Percentiles rank a stretch among this genome's conserved stretches.
Evolutionary conservation across 345 rosid genomes (phyloP).

Genomic region (Barbarea vulgaris): DNA sequence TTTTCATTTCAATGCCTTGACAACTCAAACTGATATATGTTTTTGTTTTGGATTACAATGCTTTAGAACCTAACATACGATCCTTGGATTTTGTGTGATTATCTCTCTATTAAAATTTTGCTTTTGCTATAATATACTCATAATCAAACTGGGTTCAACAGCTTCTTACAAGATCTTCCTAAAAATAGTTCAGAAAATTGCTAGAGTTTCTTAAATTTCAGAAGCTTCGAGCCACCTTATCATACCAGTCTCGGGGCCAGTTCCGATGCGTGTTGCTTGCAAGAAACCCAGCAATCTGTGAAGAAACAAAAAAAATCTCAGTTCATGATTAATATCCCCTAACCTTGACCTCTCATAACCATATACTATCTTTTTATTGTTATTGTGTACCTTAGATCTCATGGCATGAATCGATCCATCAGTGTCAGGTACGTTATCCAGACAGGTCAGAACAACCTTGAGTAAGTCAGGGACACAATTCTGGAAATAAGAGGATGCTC

Average conservation of each 20-base stretch:
- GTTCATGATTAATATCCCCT: not conserved
- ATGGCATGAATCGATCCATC: constrained; percentile 82
- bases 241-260: constrained; percentile 85
- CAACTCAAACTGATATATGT: constrained; percentile 31
- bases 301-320: not conserved
- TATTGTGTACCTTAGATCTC: constrained; percentile 78
- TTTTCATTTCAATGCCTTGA: constrained; percentile 4
- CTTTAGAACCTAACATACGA: constrained; percentile 38
- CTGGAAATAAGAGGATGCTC: constrained; percentile 72
- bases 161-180: not conserved
- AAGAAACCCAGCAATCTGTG: constrained; percentile 75
- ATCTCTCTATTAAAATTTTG: constrained; percentile 18
- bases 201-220: constrained; percentile 39
- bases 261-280: constrained; percentile 70
- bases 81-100: constrained; percentile 39
- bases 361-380: not conserved
- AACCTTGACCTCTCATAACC: not conserved
- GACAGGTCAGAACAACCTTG: constrained; percentile 70
- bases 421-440: constrained; percentile 74
- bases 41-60: constrained; percentile 25
- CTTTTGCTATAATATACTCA: not conserved
- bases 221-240: constrained; percentile 70
- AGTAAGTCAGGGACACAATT: constrained; percentile 78
- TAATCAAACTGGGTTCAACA: not conserved
- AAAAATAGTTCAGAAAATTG: not conserved